Percentiles rank a stretch among this genome's conserved stretches.
Evolutionary conservation across 495 filamentous ascomycete species (phyloP).

Genomic region (Pyronema domesticum): DNA sequence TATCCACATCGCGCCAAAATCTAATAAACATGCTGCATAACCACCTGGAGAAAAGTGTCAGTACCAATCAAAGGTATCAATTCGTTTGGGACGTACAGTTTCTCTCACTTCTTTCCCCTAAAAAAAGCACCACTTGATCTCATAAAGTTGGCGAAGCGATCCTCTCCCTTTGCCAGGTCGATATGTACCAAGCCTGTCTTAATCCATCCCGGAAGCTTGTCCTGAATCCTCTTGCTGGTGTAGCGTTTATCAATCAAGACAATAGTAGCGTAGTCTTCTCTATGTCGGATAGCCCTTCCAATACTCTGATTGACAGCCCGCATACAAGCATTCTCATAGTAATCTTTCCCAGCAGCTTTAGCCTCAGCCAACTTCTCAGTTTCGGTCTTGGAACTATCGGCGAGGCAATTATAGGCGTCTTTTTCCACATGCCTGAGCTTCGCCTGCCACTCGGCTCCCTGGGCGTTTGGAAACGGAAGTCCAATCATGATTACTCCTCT

Average conservation of each 20-base stretch:
- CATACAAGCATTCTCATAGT: slow-evolving; percentile 94
- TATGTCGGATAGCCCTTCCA: slow-evolving; percentile 78
- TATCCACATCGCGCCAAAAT: not conserved
- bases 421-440: slow-evolving; percentile 74
- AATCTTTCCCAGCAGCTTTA: slow-evolving; percentile 57
- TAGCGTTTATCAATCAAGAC: slow-evolving; percentile 70
- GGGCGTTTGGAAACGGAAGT: slow-evolving; percentile 80
- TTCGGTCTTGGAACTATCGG: not conserved
- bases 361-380: slow-evolving; percentile 21
- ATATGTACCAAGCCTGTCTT: slow-evolving; percentile 36
- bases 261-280: slow-evolving; percentile 75
- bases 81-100: not conserved
- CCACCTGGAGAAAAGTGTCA: not conserved
- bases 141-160: slow-evolving; percentile 37
- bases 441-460: slow-evolving; percentile 79
- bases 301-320: slow-evolving; percentile 93
- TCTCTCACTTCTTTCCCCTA: slow-evolving; percentile 27
- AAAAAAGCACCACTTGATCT: slow-evolving; percentile 40
- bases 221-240: slow-evolving; percentile 43
- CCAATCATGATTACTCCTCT: slow-evolving; percentile 79
- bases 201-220: slow-evolving; percentile 84
- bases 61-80: not conserved
- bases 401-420: slow-evolving; percentile 29
- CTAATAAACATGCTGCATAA: not conserved
- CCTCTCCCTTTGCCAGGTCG: slow-evolving; percentile 27